These are phyloP conservation scores for Trichoderma arundinaceum DNA, from an alignment of 2,329 filamentous ascomycete species.

Conservation along the genomic window DNA sequence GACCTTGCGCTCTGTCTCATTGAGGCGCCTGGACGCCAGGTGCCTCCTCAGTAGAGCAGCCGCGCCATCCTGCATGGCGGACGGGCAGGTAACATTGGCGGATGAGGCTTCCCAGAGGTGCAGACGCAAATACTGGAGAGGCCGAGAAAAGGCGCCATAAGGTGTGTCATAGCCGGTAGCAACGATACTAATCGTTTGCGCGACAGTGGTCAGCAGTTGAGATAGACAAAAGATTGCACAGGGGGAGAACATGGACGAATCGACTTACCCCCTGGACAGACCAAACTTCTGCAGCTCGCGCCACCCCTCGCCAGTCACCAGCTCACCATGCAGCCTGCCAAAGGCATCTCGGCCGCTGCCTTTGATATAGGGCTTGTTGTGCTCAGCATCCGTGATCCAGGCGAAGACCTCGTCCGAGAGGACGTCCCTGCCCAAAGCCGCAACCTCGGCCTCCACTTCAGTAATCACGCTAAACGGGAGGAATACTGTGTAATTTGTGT, in stretches of 20 bases:
- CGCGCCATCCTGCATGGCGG: conserved; percentile 70
- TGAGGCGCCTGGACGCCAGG: conserved; percentile 43
- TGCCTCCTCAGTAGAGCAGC: conserved; percentile 56
- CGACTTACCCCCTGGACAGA: conserved; percentile 55
- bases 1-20: conserved; percentile 46
- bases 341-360: conserved; percentile 65
- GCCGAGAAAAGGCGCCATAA: conserved; percentile 56
- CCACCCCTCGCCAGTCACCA: conserved; percentile 73
- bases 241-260: background rate
- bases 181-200: conserved; percentile 50
- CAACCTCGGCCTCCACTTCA: conserved; percentile 51
- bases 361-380: conserved; percentile 64
- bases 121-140: conserved; percentile 62
- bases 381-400: conserved; percentile 68
- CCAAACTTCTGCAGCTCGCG: conserved; percentile 64
- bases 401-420: conserved; percentile 60
- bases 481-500: conserved; percentile 50
- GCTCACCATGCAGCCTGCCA: conserved; percentile 61
- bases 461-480: conserved; percentile 50
- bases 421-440: conserved; percentile 57
- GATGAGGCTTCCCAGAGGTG: conserved; percentile 66
- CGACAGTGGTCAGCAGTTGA: background rate
- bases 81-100: conserved; percentile 67
- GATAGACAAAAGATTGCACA: background rate
- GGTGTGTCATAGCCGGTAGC: conserved; percentile 64